Base-by-base conservation (phyloP, 306 rosid genomes). In the Arachis hypogaea region DNA sequence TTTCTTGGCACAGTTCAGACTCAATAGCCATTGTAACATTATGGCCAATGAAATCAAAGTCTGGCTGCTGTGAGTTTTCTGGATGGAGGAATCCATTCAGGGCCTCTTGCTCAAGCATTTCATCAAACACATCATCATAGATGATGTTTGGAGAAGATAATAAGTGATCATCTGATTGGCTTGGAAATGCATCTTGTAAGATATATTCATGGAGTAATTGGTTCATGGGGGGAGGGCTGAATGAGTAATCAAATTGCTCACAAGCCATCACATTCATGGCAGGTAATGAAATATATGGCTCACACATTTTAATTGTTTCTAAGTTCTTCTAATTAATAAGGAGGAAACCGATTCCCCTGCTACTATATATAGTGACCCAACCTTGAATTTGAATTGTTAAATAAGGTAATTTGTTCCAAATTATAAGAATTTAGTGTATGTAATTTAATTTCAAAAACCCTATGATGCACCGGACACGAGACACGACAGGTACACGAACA, bases 11-110 rank as follows among this genome's bases (percentile, higher is more conserved):
- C 65, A 36, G 5, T 45, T 78, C 74, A 60, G 46, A 54, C 11
- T 14, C 84, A 9, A 9, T 43, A 66, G 12, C 66, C 60, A 41
- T 12, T 67, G 69, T n/a, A 9, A 52, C 58, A 10, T 55, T 46
- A 5, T 45, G 69, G 51, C 59, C 36, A 81, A 76, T 44, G 69
- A 57, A 45, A 68, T 73, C 75, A 4, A 57, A 67, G 43, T 73
- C 78, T 18, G 72, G 55, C 63, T 78, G 33, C 69, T 65, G 38
- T 8, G 78, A 11, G 7, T 65, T 74, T 33, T 33, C 38, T 55
- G 81, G 71, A 65, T 78, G 81, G 66, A 78, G 71, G 71, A 78
- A 81, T 61, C 51, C 68, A 59, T 83, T 82, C 9, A 73, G 1
- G 29, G 66, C 78, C 4, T 76, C 80, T 40, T 67, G 80, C 74